Conservation (phyloP, 2,329 filamentous ascomycete species). For the Daldinia sp. region DNA sequence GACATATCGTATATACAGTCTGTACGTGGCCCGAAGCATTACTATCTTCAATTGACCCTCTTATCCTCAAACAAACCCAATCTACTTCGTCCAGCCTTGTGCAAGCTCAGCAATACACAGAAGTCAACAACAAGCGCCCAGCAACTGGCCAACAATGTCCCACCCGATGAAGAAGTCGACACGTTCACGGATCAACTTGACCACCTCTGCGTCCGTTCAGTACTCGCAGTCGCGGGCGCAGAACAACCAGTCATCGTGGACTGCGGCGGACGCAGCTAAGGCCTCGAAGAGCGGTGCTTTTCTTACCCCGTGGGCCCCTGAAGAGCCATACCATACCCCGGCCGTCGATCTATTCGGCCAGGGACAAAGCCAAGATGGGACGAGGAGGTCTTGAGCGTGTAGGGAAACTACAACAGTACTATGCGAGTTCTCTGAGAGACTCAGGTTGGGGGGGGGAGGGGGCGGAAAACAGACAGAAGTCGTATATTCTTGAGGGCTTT, state of each 20-base stretch:
- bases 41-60: neutral
- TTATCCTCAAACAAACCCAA: no score
- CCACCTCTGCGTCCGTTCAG: conserved; percentile 11
- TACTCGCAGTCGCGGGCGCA: conserved; percentile 19
- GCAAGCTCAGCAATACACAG: neutral
- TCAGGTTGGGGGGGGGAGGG: neutral
- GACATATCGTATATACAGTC: neutral
- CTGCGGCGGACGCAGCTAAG: conserved; percentile 36
- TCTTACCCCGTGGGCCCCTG: conserved; percentile 38
- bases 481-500: no score
- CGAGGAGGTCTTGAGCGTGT: neutral
- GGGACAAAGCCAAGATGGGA: conserved; percentile 1
- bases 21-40: neutral
- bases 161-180: conserved; percentile 34
- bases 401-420: neutral
- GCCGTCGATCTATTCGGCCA: conserved; percentile 14
- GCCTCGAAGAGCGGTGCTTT: conserved; percentile 36
- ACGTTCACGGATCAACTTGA: conserved; percentile 12
- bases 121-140: neutral
- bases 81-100: neutral
- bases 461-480: neutral
- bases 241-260: conserved; percentile 29
- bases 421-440: neutral
- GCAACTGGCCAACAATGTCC: conserved; percentile 23
- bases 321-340: conserved; percentile 31